Conservation (phyloP, 2,329 filamentous ascomycete genomes). For the Aspergillus tanneri region DNA sequence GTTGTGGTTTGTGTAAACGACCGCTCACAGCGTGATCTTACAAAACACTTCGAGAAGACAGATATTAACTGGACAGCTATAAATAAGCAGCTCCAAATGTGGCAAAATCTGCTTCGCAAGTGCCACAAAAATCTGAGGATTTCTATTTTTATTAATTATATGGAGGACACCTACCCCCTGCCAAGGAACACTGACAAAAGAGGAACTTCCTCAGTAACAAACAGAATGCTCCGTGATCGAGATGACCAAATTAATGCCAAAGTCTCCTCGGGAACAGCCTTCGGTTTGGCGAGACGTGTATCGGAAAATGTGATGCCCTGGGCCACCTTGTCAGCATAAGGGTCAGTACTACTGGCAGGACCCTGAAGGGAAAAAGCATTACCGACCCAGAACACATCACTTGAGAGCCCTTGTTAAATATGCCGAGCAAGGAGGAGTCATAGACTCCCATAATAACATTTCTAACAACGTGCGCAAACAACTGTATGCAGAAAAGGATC, state of each 20-base stretch:
- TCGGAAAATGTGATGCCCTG: constrained; percentile 30
- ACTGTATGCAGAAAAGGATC: constrained; percentile 13
- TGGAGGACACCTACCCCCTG: constrained; percentile 19
- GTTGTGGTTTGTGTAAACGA: constrained; percentile 25
- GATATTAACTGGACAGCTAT: constrained; percentile 25
- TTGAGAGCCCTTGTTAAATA: constrained; percentile 13
- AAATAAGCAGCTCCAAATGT: constrained; percentile 22
- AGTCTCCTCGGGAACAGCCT: constrained; percentile 22
- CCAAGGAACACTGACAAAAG: constrained; percentile 12
- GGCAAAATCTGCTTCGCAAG: constrained; percentile 18
- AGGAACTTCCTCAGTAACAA: constrained; percentile 21
- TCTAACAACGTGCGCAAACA: constrained; percentile 6
- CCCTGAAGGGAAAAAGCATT: constrained; percentile 34
- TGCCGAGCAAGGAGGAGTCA: constrained; percentile 4
- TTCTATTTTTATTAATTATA: constrained; percentile 27
- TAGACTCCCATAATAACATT: constrained; percentile 10
- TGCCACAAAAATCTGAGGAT: constrained; percentile 26
- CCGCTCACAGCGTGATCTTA: constrained; percentile 20
- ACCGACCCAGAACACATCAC: constrained; percentile 26
- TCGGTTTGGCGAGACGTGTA: constrained; percentile 35
- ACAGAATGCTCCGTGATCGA: constrained; percentile 27
- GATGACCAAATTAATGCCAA: constrained; percentile 26
- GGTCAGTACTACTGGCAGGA: constrained; percentile 37
- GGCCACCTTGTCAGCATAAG: constrained; percentile 25
- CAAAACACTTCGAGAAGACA: constrained; percentile 24